These are phyloP conservation scores for Hirschioporus abietinus DNA, from an alignment of 768 basidiomycete species.

Conservation along the genomic window DNA sequence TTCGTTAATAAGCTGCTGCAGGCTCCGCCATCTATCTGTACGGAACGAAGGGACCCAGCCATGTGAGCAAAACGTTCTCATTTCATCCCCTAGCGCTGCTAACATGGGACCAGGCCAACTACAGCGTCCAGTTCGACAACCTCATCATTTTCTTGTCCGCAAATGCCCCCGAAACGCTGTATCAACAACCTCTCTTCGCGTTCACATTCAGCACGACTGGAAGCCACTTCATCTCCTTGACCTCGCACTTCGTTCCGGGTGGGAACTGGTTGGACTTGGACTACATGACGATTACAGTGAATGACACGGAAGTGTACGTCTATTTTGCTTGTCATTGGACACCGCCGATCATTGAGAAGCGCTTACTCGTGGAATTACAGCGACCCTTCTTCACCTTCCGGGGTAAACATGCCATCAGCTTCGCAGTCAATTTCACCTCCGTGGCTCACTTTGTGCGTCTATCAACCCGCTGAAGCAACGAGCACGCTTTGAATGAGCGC, in stretches of 20 bases:
- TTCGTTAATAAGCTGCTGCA: neutral
- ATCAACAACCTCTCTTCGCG: slow-evolving; percentile 21
- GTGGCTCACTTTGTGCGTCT: neutral
- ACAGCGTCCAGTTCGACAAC: slow-evolving; percentile 21
- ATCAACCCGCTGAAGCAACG: neutral
- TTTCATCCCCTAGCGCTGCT: neutral
- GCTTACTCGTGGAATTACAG: slow-evolving; percentile 2
- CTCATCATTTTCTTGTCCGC: slow-evolving; percentile 18
- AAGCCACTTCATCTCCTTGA: slow-evolving; percentile 19
- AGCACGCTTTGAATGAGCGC: neutral
- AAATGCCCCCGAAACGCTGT: slow-evolving; percentile 12
- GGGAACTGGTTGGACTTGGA: slow-evolving; percentile 25
- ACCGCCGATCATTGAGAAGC: neutral
- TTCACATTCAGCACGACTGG: slow-evolving; percentile 12
- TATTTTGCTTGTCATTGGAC: neutral
- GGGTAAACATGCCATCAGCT: neutral
- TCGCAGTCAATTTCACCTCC: neutral
- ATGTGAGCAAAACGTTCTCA: slow-evolving; percentile 16
- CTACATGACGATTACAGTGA: slow-evolving; percentile 19
- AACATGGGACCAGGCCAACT: slow-evolving; percentile 15
- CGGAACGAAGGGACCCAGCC: slow-evolving; percentile 24
- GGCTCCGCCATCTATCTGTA: slow-evolving; percentile 19
- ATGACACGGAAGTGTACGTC: slow-evolving; percentile 1
- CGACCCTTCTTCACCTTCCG: slow-evolving; percentile 3
- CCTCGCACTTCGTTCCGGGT: slow-evolving; percentile 11